Evolutionary conservation across 768 basidiomycete genomes (phyloP).

Genomic region (Hypsizygus marmoreus): DNA sequence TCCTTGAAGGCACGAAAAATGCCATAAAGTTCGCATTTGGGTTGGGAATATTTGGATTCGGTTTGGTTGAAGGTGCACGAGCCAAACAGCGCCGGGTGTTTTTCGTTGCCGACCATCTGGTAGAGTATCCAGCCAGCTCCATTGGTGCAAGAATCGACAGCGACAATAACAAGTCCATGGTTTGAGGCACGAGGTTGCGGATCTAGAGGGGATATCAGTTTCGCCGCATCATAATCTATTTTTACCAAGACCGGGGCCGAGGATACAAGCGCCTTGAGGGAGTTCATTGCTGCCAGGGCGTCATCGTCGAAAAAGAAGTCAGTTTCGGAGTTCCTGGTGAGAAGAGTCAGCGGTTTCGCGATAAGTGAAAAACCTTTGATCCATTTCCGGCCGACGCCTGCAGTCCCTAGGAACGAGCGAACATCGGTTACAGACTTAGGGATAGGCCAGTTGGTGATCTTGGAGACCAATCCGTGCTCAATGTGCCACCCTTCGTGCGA

Average conservation of each 20-base stretch:
- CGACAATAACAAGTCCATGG: constrained; percentile 28
- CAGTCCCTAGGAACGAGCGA: constrained; percentile 25
- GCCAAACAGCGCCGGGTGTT: constrained; percentile 27
- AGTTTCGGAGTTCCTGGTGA: background rate
- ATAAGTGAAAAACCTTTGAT: constrained; percentile 24
- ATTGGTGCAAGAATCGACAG: constrained; percentile 32
- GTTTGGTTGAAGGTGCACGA: constrained; percentile 34
- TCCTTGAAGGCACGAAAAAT: constrained; percentile 32
- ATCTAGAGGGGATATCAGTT: background rate
- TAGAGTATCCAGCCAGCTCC: constrained; percentile 37
- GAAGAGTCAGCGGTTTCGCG: constrained; percentile 24
- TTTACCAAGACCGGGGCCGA: constrained; percentile 28
- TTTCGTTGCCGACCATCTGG: constrained; percentile 25
- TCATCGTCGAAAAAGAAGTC: constrained; percentile 28
- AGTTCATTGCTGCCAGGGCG: constrained; percentile 24
- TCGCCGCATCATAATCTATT: constrained; percentile 30
- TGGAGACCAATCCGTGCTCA: constrained; percentile 20
- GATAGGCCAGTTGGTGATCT: constrained; percentile 29
- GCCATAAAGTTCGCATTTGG: constrained; percentile 39
- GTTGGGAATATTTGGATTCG: constrained; percentile 35
- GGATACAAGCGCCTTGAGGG: constrained; percentile 22
- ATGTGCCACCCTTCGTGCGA: constrained; percentile 31
- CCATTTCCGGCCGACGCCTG: constrained; percentile 23
- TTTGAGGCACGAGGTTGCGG: constrained; percentile 13
- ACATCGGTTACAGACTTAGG: constrained; percentile 17